Conservation (phyloP, 768 basidiomycete species). For the Leccinum aurantiacum region DNA sequence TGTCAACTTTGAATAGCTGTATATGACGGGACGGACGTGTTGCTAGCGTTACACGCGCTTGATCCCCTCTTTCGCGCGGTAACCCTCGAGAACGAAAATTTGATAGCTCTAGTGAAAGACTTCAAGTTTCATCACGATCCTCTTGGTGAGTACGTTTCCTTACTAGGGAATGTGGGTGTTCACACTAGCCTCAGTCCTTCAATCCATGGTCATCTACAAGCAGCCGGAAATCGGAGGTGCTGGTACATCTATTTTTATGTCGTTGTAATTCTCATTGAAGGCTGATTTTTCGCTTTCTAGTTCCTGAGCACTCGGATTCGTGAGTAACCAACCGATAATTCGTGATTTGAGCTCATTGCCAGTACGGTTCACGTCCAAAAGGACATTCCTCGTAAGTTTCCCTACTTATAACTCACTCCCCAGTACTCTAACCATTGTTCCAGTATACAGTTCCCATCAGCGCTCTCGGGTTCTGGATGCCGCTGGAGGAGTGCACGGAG, state of each 20-base stretch:
- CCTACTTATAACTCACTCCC: neutral
- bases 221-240: conserved; percentile 91
- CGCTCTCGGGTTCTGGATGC: conserved; percentile 96
- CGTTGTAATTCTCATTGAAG: neutral
- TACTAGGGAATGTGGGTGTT: neutral
- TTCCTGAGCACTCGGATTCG: conserved; percentile 93
- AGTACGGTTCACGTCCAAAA: conserved; percentile 34
- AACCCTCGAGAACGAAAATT: conserved; percentile 74
- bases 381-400: neutral
- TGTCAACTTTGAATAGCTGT: neutral
- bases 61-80: conserved; percentile 79
- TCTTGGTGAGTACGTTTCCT: conserved; percentile 50
- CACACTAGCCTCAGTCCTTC: conserved; percentile 55
- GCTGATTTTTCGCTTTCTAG: conserved; percentile 38
- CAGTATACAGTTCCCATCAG: conserved; percentile 91
- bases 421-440: conserved; percentile 9
- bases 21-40: conserved; percentile 3
- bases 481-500: conserved; percentile 83
- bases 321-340: conserved; percentile 39
- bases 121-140: conserved; percentile 85
- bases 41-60: conserved; percentile 76
- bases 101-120: conserved; percentile 71
- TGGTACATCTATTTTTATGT: conserved; percentile 47
- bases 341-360: conserved; percentile 60
- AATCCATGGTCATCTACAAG: conserved; percentile 96